Evolutionary conservation across 2,329 filamentous ascomycete species (phyloP), one percentile per base, ranked within the genome.

Genomic region (Pyrenophora teres): DNA sequence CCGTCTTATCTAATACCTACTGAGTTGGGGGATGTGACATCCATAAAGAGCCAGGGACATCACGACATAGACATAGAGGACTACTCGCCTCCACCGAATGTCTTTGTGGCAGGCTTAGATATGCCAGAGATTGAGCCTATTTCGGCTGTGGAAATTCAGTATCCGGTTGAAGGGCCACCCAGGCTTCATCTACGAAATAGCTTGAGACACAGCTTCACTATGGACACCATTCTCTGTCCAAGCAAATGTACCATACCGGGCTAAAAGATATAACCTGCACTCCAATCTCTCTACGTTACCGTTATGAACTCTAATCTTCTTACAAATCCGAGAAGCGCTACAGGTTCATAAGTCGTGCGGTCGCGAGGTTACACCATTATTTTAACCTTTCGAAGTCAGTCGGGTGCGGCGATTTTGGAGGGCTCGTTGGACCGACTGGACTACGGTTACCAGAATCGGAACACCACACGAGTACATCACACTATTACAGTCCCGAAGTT

Each of bases 121-220:
- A 40, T 48, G 2, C 21, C 40, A 4, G 32, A 45, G 2, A 54
- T 54, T 0, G 52, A 57, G 4, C 65, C 67, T 4, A 43, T 61
- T 18, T 63, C 63, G 23, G 59, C 57, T 3, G 46, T 60, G 16
- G 60, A 55, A 3, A 45, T 64, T 4, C 55, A 63, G 19, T 59
- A 67, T n/a, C 39, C 61, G 8, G 47, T 49, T 9, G 62, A 67
- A 37, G 42, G 35, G 2, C 47, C 60, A 4, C 60, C 65, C 2
- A 57, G 52, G 23, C 42, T 65, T 13, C 44, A 63, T 6, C 35
- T 64, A 15, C 57, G 65, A 16, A 52, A 63, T 3, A 68, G 64
- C 44, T 41, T 69, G 7, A 44, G 54, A 7, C 49, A 64, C 12
- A 67, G 58, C 15, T 65, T 69, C 40, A 50, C 54, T 12, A 46